phyloP scores from a whole-genome alignment of 2,329 filamentous ascomycete genomes.

The Ophiostoma sp. region DNA sequence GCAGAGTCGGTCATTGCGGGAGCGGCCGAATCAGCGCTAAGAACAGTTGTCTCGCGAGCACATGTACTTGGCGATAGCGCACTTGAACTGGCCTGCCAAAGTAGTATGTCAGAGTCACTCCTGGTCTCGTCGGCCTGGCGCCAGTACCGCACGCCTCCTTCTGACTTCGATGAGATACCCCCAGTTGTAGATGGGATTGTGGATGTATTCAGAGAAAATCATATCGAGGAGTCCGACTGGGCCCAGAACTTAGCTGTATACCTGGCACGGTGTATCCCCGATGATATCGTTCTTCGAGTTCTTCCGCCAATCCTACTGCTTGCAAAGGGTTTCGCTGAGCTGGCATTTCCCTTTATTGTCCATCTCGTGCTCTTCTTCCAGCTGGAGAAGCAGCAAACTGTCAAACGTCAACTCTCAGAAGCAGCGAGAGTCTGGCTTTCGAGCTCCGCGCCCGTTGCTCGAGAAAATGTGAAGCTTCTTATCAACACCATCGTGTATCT shows the following conservation, averaged over 20 bases:
- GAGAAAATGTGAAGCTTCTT: slow-evolving; percentile 64
- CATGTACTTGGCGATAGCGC: slow-evolving; percentile 43
- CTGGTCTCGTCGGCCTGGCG: slow-evolving; percentile 53
- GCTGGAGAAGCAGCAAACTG: slow-evolving; percentile 52
- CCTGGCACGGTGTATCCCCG: slow-evolving; percentile 53
- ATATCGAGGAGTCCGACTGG: slow-evolving; percentile 52
- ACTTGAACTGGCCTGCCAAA: slow-evolving; percentile 48
- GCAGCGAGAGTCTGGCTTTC: slow-evolving; percentile 61
- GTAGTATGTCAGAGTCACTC: slow-evolving; percentile 48
- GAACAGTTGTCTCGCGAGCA: slow-evolving; percentile 53
- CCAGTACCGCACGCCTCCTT: slow-evolving; percentile 50
- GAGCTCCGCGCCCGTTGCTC: slow-evolving; percentile 41
- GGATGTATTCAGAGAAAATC: slow-evolving; percentile 36
- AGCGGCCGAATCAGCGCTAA: slow-evolving; percentile 55
- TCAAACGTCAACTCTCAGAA: slow-evolving; percentile 60
- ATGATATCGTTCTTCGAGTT: slow-evolving; percentile 64
- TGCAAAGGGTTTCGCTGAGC: slow-evolving; percentile 64
- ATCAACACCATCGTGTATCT: slow-evolving; percentile 81
- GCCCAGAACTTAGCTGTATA: slow-evolving; percentile 55
- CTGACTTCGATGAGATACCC: slow-evolving; percentile 39
- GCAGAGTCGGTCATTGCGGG: slow-evolving; percentile 53
- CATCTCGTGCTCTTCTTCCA: slow-evolving; percentile 74
- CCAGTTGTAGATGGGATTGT: slow-evolving; percentile 26
- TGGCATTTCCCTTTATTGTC: slow-evolving; percentile 74
- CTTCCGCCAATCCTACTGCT: slow-evolving; percentile 61